Percentiles rank a stretch among this genome's conserved stretches.
These are phyloP conservation scores for Voacanga thouarsii DNA, from an alignment of 257 asterid species.

Conservation along the genomic window DNA sequence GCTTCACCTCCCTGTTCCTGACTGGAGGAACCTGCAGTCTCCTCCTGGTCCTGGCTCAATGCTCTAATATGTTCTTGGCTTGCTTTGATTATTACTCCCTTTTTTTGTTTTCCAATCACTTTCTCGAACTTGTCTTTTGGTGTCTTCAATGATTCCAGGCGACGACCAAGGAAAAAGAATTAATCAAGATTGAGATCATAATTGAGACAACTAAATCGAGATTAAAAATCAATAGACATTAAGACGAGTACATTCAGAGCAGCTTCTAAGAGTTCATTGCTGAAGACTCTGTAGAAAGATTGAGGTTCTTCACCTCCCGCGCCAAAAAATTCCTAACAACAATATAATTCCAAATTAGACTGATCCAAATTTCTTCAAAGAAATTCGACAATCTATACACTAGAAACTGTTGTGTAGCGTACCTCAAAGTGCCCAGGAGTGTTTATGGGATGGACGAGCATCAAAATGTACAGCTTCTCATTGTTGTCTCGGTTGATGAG, in stretches of 20 bases:
- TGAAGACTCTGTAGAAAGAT: constrained; percentile 39
- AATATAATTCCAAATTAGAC: neutral
- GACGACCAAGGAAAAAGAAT: neutral
- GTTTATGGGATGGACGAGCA: constrained; percentile 33
- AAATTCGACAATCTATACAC: too few species aligned
- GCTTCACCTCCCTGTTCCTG: constrained; percentile 16
- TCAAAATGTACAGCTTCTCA: constrained; percentile 31
- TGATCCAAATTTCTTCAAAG: neutral
- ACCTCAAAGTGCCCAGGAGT: constrained; percentile 41
- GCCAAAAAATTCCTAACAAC: constrained; percentile 39
- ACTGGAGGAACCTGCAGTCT: constrained; percentile 16
- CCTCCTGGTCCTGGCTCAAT: constrained; percentile 20
- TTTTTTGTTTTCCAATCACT: constrained; percentile 28
- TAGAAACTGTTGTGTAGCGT: neutral
- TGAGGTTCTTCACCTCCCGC: constrained; percentile 40
- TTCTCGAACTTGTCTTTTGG: constrained; percentile 25
- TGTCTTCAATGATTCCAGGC: constrained; percentile 12
- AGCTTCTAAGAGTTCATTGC: constrained; percentile 43
- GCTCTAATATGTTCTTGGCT: constrained; percentile 42
- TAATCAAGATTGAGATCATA: neutral
- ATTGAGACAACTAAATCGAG: neutral
- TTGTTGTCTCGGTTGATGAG: constrained; percentile 28
- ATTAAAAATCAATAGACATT: neutral
- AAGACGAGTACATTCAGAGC: constrained; percentile 41
- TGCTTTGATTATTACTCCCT: constrained; percentile 37